Evolutionary conservation across 2,329 filamentous ascomycete species (phyloP), one percentile per base, ranked within the genome.

Genomic region (Aspergillus clavatus): DNA sequence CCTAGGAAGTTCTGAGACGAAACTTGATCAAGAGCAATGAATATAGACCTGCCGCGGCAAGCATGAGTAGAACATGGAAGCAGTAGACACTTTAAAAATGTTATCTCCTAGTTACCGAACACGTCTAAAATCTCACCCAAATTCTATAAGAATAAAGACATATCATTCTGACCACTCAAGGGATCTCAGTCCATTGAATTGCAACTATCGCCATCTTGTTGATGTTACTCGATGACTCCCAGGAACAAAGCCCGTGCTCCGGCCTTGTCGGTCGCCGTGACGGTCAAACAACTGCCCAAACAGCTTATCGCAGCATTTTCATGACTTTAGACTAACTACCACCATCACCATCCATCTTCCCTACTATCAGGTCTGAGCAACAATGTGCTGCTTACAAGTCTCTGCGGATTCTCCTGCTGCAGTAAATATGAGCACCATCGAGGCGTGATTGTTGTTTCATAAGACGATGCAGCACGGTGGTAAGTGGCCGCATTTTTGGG

Each of bases 301-400:
- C 33, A 40, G 37, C 39, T 42, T 27, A 31, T 26, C 27, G 12
- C 28, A 39, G 23, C 18, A 24, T 26, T 26, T 21, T 28, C 38
- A 40, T 6, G 23, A 11, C 38, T 40, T 40, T 23, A 18, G 22
- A 16, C 16, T 36, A 14, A 36, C 23, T 10, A 40, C 23, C 22
- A 26, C 37, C 6, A 24, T 2, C 38, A 18, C 23, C 14, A 40
- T 40, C n/a, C 16, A n/a, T 19, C 18, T 26, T 40, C 29, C 39
- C 23, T 23, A 47, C 23, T 40, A 27, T 19, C 22, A 38, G 36
- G 36, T 11, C 33, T 51, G 53, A 49, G 54, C 47, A 52, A 56
- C 51, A 48, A 58, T 59, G 56, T 44, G 37, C 51, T 53, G 42
- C 48, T 51, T 40, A 40, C 39, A 36, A 36, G 33, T 47, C 43